These are phyloP conservation scores for Alternaria infectoria DNA, from an alignment of 2,329 filamentous ascomycete species.

Conservation along the genomic window DNA sequence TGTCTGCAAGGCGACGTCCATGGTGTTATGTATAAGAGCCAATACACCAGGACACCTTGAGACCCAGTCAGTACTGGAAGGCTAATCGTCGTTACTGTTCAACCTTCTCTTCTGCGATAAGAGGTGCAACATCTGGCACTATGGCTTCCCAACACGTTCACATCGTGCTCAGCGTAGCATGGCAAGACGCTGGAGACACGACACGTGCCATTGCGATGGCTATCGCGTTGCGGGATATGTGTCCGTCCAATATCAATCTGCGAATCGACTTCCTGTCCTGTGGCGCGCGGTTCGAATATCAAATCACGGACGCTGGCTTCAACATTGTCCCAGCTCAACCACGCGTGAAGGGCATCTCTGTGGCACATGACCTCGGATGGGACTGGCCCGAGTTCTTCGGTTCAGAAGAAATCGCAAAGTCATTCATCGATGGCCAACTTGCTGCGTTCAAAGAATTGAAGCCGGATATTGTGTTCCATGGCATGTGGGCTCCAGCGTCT, in stretches of 20 bases:
- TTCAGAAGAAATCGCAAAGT: constrained; percentile 38
- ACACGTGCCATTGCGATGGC: constrained; percentile 42
- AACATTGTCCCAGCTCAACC: constrained; percentile 40
- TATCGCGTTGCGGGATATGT: constrained; percentile 35
- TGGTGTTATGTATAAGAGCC: constrained; percentile 2
- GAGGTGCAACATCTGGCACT: background rate
- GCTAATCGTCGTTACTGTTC: background rate
- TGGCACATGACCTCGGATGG: constrained; percentile 43
- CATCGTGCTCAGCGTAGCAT: constrained; percentile 41
- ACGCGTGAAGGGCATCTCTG: constrained; percentile 38
- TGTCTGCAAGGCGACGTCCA: background rate
- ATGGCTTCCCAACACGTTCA: constrained; percentile 28
- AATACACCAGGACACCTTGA: background rate
- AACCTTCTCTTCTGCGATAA: background rate
- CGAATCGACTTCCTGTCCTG: constrained; percentile 41
- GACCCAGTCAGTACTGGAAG: background rate
- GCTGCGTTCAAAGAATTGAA: constrained; percentile 36
- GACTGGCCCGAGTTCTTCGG: constrained; percentile 45
- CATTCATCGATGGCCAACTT: constrained; percentile 41
- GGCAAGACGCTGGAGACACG: constrained; percentile 43
- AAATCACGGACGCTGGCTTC: constrained; percentile 41
- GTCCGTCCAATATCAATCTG: constrained; percentile 30
- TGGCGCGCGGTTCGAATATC: constrained; percentile 38
- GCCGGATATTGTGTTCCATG: constrained; percentile 44
- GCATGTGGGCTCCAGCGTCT: constrained; percentile 44